A percentile compares a stretch with the other conserved stretches of the same genome.
phyloP scores from a whole-genome alignment of 495 filamentous ascomycete species.

The Podospora pseudopauciseta region DNA sequence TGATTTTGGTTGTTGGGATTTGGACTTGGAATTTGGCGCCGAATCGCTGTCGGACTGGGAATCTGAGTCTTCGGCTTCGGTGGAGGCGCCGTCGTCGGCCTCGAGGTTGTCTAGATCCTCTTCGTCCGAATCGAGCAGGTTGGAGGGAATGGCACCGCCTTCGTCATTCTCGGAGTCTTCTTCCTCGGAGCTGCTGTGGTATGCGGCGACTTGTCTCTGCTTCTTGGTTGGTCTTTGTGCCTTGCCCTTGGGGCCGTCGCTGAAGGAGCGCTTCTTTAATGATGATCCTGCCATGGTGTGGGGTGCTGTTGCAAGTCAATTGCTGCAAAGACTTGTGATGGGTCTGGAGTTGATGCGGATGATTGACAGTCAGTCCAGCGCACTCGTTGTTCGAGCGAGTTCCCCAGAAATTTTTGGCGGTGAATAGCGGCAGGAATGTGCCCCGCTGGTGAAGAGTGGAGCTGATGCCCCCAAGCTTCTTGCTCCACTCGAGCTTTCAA shows the following conservation, averaged over 20 bases:
- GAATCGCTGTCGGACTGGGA: constrained; percentile 38
- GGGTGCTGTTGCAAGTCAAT: constrained; percentile 15
- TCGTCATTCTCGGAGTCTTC: constrained; percentile 41
- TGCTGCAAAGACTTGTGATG: neutral
- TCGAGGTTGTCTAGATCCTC: constrained; percentile 50
- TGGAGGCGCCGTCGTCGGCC: constrained; percentile 42
- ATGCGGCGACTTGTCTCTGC: constrained; percentile 63
- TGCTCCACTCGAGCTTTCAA: neutral
- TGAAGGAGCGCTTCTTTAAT: constrained; percentile 34
- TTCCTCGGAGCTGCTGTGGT: constrained; percentile 66
- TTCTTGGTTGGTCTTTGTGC: constrained; percentile 59
- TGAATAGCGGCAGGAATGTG: constrained; percentile 21
- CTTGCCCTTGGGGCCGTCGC: constrained; percentile 55
- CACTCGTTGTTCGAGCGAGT: neutral
- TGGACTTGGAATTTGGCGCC: constrained; percentile 16
- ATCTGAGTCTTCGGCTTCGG: constrained; percentile 35
- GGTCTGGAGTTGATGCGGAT: neutral
- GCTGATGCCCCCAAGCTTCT: neutral
- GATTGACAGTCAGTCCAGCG: neutral
- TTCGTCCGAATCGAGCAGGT: constrained; percentile 65
- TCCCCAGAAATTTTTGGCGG: constrained; percentile 40
- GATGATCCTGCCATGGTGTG: constrained; percentile 32
- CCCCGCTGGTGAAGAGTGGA: constrained; percentile 2
- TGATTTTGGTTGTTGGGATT: constrained; percentile 16
- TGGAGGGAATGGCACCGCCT: constrained; percentile 58